Conservation (phyloP, 1,139 yeast species). For the Dujonia santamariae region DNA sequence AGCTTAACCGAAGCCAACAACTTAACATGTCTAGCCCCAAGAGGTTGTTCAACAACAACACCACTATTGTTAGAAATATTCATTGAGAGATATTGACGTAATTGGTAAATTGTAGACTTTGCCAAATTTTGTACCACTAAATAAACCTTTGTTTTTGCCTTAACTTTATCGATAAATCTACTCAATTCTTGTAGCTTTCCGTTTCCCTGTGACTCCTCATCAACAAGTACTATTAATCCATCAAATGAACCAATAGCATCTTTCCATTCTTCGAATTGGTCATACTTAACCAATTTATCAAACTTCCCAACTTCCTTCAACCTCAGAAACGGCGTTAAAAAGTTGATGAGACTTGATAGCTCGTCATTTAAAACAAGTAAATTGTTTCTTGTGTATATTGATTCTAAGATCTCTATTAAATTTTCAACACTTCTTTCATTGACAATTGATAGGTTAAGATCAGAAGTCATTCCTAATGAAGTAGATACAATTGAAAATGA, state of each 20-base stretch:
- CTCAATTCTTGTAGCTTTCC: slow-evolving; percentile 5
- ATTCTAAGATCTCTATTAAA: slow-evolving; percentile 20
- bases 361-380: slow-evolving; percentile 55
- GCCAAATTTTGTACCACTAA: slow-evolving; percentile 31
- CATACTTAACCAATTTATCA: slow-evolving; percentile 59
- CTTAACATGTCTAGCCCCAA: slow-evolving; percentile 9
- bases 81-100: slow-evolving; percentile 21
- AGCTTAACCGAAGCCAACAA: slow-evolving; percentile 22
- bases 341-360: slow-evolving; percentile 55
- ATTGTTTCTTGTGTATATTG: slow-evolving; percentile 31
- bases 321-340: slow-evolving; percentile 56
- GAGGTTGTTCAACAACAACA: background rate
- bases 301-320: slow-evolving; percentile 58
- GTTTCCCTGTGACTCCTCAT: slow-evolving; percentile 7
- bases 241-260: slow-evolving; percentile 17
- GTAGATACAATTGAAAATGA: background rate
- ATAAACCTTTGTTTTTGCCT: slow-evolving; percentile 9
- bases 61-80: background rate
- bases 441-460: background rate
- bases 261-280: slow-evolving; percentile 16
- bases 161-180: slow-evolving; percentile 11
- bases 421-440: slow-evolving; percentile 15
- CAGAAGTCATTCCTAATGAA: background rate
- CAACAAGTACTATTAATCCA: slow-evolving; percentile 37
- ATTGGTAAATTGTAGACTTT: slow-evolving; percentile 25